Base-by-base conservation (phyloP, 257 asterid genomes). In the Nicotiana knightiana region DNA sequence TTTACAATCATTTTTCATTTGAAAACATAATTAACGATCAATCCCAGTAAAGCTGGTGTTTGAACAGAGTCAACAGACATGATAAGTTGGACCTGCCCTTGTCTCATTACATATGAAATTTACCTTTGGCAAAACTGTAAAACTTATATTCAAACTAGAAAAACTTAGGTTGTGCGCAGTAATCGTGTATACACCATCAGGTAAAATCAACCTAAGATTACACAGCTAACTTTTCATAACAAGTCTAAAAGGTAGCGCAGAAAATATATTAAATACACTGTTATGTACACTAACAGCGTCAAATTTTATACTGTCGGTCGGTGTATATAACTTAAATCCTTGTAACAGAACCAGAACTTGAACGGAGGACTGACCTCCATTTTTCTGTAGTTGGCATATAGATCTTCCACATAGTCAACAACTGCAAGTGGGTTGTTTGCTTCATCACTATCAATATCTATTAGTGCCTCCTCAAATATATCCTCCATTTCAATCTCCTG, bases 401-500 rank as follows among this genome's bases (percentile, higher is more conserved):
- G 82, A 82, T 95, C 98, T 55, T 92, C 94, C 3, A 95, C 90
- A 77, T 95, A 95, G 21, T 92, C 97, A 6, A 84, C 88, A 26
- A 88, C 96, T 11, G 97, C 91, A 46, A 95, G 90, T 7, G 97
- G 94, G 82, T 95, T 88, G 84, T 89, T 90, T 2, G 86, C 91
- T 79, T 95, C 98, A 54, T 85, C 66, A 9, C 87, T 73, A 65
- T 95, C 99, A 30, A 95, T 95, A 75, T 92, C 97, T 71, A 85
- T 21, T 0, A 92, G 77, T 9, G 89, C 75, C 85, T 93, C 98
- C 84, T 92, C 97, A 54, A 88, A 91, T 77, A 91, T 89, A 86
- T 95, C 97, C 68, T 92, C 99, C 98, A 93, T 95, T 68, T 92
- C 97, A 16, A 93, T 90, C 90, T 95, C 99, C 90, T 89, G 37